Evolutionary conservation across 83 land plant genomes (phyloP).

Genomic region (Thuja plicata): DNA sequence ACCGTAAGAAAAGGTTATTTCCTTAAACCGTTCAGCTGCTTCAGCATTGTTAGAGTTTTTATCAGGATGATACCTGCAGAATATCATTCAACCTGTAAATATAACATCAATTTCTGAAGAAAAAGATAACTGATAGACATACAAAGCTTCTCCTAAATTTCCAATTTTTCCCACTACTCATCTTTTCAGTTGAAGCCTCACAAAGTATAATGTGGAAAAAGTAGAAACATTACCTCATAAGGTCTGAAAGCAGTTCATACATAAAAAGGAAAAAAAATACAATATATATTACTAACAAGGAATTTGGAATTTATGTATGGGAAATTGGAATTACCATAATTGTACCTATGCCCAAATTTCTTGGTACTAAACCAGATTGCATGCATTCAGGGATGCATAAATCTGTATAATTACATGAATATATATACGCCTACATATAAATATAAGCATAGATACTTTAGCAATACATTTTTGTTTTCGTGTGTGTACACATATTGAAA

Average conservation of each 20-base stretch:
- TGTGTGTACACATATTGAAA: too few species aligned
- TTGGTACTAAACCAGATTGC: not conserved
- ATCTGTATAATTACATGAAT: too few species aligned
- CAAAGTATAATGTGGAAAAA: not conserved
- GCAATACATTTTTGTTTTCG: too few species aligned
- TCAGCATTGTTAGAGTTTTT: conserved; percentile 88
- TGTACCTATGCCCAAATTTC: not conserved
- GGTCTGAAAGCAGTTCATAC: not conserved
- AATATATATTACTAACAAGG: not conserved
- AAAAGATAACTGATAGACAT: not conserved
- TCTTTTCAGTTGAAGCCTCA: not conserved
- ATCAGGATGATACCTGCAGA: conserved; percentile 91
- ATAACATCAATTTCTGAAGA: not conserved
- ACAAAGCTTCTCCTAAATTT: not conserved
- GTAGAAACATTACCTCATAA: not conserved
- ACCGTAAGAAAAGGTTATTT: conserved; percentile 87
- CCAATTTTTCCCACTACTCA: not conserved
- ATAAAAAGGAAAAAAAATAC: not conserved
- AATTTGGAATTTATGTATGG: not conserved
- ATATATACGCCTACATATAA: too few species aligned
- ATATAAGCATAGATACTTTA: too few species aligned
- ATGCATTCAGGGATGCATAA: not conserved
- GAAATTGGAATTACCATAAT: not conserved
- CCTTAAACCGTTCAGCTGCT: conserved; percentile 91
- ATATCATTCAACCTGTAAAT: not conserved